A percentile compares a stretch with the other conserved stretches of the same genome.
These are phyloP conservation scores for Eimeria acervulina DNA, from an alignment of 169 alveolate genomes.

Conservation along the genomic window DNA sequence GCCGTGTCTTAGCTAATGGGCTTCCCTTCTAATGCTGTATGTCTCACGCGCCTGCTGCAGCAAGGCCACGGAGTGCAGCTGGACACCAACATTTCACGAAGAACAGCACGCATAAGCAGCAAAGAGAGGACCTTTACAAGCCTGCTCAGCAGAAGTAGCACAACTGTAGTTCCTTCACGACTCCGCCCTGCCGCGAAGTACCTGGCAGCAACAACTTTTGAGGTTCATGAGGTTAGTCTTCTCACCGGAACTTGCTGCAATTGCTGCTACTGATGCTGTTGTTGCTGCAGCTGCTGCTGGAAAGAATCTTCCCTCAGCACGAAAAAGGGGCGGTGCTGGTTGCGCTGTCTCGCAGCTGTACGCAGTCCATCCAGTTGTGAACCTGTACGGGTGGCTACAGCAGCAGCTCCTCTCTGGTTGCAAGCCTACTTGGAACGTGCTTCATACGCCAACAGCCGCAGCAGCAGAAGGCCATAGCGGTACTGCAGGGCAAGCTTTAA, in stretches of 20 bases:
- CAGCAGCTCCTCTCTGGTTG: constrained; percentile 38
- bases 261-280: background rate
- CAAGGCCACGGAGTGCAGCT: constrained; percentile 34
- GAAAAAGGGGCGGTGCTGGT: background rate
- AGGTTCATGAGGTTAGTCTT: constrained; percentile 17
- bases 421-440: background rate
- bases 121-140: background rate
- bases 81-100: constrained; percentile 26
- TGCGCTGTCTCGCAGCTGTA: constrained; percentile 33
- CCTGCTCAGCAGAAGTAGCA: background rate
- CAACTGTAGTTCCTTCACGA: background rate
- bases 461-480: background rate
- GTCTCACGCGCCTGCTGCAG: background rate
- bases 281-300: background rate
- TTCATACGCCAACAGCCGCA: background rate
- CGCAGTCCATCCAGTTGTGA: constrained; percentile 39
- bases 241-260: background rate
- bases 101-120: background rate
- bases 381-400: constrained; percentile 46
- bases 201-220: constrained; percentile 11
- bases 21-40: background rate
- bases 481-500: background rate
- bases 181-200: constrained; percentile 3
- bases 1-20: background rate
- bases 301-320: background rate